Conservation (phyloP, 169 alveolate genomes). For the Plasmodium sp. region DNA sequence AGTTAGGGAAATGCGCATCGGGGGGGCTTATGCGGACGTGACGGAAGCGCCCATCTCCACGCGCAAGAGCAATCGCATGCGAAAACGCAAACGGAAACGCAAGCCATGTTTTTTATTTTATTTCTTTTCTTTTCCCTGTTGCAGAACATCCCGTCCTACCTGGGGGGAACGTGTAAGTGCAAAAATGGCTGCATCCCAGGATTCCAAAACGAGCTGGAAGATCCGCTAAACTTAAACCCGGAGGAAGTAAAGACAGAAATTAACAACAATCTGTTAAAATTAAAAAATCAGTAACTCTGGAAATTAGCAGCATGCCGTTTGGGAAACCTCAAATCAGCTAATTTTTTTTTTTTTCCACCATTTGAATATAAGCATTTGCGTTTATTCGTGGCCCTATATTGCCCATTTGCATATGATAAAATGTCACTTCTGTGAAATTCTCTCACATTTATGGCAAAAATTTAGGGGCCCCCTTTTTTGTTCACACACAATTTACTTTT, state of each 20-base stretch:
- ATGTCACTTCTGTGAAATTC: neutral
- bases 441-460: neutral
- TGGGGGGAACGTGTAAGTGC: slow-evolving; percentile 56
- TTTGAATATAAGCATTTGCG: neutral
- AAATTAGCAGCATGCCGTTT: neutral
- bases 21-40: neutral
- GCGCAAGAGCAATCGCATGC: neutral
- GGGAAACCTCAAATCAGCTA: neutral
- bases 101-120: neutral
- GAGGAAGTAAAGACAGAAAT: slow-evolving; percentile 55
- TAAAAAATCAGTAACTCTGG: neutral
- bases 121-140: neutral
- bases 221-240: slow-evolving; percentile 14
- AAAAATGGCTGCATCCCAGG: slow-evolving; percentile 69
- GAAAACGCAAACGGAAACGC: neutral
- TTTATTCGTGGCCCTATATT: neutral
- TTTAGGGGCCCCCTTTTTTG: neutral
- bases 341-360: slow-evolving; percentile 1
- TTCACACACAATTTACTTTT: neutral
- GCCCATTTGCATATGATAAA: neutral
- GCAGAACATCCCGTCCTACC: slow-evolving; percentile 48
- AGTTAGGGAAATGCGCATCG: neutral
- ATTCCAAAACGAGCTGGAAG: slow-evolving; percentile 23
- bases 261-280: slow-evolving; percentile 16
- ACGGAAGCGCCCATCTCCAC: neutral